These are phyloP conservation scores for Prunus campanulata DNA, from an alignment of 306 rosid genomes.

Conservation along the genomic window DNA sequence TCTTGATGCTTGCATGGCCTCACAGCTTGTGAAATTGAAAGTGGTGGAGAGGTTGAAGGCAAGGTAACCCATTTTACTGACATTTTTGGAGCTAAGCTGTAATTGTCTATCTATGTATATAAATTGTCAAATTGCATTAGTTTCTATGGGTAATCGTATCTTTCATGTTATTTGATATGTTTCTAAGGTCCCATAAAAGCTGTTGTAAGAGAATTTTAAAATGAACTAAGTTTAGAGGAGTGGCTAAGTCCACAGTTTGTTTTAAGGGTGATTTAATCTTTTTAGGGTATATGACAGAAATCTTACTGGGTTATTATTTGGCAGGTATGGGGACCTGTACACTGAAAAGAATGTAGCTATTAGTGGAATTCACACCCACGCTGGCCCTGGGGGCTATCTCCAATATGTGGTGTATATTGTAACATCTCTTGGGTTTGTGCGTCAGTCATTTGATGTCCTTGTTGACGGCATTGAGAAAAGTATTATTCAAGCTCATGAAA, in stretches of 20 bases:
- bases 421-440: conserved; percentile 92
- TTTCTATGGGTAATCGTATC: background rate
- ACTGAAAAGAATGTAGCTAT: conserved; percentile 89
- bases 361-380: conserved; percentile 94
- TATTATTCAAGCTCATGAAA: conserved; percentile 78
- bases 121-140: background rate
- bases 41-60: conserved; percentile 74
- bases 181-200: background rate
- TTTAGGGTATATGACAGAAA: background rate
- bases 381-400: conserved; percentile 98
- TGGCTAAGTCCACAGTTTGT: background rate
- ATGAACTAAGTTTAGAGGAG: background rate
- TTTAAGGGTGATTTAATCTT: background rate
- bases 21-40: conserved; percentile 76
- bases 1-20: conserved; percentile 94
- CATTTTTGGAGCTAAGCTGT: background rate
- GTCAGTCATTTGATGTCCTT: conserved; percentile 75
- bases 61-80: conserved; percentile 51
- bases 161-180: background rate
- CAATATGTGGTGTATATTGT: conserved; percentile 79
- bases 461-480: conserved; percentile 93
- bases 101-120: background rate
- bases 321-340: conserved; percentile 78
- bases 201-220: background rate
- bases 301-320: conserved; percentile 12